Evolutionary conservation across 2,329 filamentous ascomycete species (phyloP), one percentile per base, ranked within the genome.

Genomic region (Colletotrichum euphorbiae): DNA sequence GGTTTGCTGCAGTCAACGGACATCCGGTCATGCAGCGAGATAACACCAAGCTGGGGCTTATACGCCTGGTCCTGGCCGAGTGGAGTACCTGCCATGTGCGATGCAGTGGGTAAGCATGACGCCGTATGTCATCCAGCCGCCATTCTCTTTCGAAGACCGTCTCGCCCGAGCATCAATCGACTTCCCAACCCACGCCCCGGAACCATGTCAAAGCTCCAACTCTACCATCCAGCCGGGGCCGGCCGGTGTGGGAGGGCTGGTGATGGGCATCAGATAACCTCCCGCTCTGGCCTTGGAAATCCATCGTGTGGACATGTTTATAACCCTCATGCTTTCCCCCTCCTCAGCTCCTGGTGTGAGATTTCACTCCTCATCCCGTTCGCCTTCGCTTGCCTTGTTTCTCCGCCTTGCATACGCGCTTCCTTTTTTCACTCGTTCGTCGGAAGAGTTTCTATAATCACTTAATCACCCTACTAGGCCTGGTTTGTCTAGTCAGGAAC

Each of bases 151-250:
- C 38, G 61, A 31, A 12, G 7, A 40, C 40, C 24, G 43, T 62
- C 62, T 62, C 38, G 63, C 24, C 50, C 17, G 56, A 62, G 56
- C 50, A 66, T 62, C 50, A 46, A 61, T 54, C 62, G 28, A 54
- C 21, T 66, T 69, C 28, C 21, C 36, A 45, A 40, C 19, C 11
- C 42, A 50, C 61, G 54, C 42, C 43, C 56, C 56, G 56, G 36
- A 40, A 55, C 43, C 67, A 58, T 69, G 62, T 52, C 56, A 57
- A 43, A 67, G 62, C 67, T 57, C 40, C 51, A 69, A 57, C 62
- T 38, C n/a, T 68, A 59, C 66, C 61, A 55, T 55, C 21, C 45
- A 55, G 52, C 61, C 48, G 56, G 56, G 40, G 62, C 43, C 56
- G 57, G 19, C 51, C 45, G 56, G 36, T 24, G 11, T 38, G 17